Base-by-base conservation (phyloP, 345 rosid genomes). In the Salix koriyanagi region DNA sequence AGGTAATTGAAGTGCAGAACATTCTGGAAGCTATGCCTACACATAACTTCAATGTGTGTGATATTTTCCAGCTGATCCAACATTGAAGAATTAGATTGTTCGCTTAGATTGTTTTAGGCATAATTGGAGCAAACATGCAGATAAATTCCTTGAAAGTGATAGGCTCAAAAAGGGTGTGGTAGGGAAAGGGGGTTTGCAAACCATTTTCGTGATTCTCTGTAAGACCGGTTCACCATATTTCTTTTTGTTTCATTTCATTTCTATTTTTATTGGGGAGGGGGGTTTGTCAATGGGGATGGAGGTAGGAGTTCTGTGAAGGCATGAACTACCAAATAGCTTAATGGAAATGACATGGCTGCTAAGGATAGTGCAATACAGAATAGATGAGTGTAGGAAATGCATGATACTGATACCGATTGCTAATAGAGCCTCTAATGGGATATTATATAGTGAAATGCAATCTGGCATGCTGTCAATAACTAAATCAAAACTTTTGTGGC, bases 361-460 rank as follows among this genome's bases (percentile, higher is more conserved):
- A 37, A 37, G 37, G 18, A 67, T 15, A 9, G 78, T 23, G 73
- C 65, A 15, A 73, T 25, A 41, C 65, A 74, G 36, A 70, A 74
- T 64, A 81, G 48, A 65, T 2, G 7, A 56, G 32, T 83, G 74
- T 66, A 5, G 2, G 23, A 52, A 6, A 19, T 52, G 58, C 7
- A 52, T 19, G 21, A 18, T 52, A 19, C 19, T 52, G 10, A 19
- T 52, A 18, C 58, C 21, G 7, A 52, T 18, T 52, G 58, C 23
- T 19, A 52, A 52, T 19, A 19, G n/a, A 52, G 21, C 21, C 58
- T 52, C 58, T 52, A 52, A 52, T 6, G 58, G n/a, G 21, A 16
- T 18, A 52, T 52, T 52, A 52, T 52, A 52, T 19, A 6, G 58
- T 52, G 23, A 52, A 52, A 6, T 52, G 58, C 10, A 18, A 52